Conservation (phyloP, 129 eudicot species). For the Flaveria ramosissima region DNA sequence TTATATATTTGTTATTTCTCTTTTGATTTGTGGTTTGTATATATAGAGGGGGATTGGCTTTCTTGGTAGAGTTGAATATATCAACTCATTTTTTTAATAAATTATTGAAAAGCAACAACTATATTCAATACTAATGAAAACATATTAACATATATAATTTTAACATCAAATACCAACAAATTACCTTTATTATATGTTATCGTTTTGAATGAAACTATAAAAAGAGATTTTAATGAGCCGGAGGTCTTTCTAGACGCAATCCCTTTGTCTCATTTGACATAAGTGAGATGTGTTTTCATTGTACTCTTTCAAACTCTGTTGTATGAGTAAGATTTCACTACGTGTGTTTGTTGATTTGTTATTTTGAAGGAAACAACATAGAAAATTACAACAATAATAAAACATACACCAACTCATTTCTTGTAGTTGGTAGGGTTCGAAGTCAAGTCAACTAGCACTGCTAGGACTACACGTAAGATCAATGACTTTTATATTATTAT, state of each 20-base stretch:
- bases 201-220: too few relatives aligned
- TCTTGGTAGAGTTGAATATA: background rate
- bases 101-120: background rate
- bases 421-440: background rate
- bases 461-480: background rate
- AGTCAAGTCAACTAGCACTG: constrained; percentile 3
- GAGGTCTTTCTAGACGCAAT: too few relatives aligned
- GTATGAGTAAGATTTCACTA: too few relatives aligned
- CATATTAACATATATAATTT: background rate
- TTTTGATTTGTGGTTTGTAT: background rate
- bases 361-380: constrained; percentile 5
- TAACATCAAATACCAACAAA: background rate
- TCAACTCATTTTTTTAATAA: background rate
- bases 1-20: background rate
- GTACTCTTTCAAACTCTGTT: too few relatives aligned
- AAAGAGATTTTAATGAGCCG: too few relatives aligned
- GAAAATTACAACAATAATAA: background rate
- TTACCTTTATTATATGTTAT: background rate
- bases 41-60: constrained; percentile 11
- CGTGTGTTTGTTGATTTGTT: background rate
- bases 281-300: too few relatives aligned
- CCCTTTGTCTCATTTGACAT: too few relatives aligned
- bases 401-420: constrained; percentile 1
- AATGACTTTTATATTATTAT: background rate
- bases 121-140: background rate